Percentiles rank a stretch among this genome's conserved stretches.
Conservation (phyloP, 768 basidiomycete species). For the Mycena leptocephala region DNA sequence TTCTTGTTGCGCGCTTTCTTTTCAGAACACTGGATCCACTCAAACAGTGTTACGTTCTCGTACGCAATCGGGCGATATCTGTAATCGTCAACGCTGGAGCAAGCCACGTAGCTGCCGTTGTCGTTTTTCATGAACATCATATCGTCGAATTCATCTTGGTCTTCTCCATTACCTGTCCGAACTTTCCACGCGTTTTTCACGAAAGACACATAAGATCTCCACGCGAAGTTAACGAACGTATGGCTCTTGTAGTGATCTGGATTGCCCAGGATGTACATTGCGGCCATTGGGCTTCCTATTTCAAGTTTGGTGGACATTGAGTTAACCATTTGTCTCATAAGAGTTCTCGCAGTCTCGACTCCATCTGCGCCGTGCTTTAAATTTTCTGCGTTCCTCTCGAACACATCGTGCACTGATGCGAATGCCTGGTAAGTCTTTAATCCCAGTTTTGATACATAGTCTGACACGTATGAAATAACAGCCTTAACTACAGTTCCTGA, state of each 20-base stretch:
- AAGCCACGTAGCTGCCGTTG: background rate
- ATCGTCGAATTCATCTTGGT: background rate
- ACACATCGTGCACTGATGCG: background rate
- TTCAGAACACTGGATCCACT: background rate
- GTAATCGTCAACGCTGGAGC: background rate
- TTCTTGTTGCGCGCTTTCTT: background rate
- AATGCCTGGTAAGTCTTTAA: background rate
- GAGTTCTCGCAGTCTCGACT: background rate
- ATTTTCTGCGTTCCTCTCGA: slow-evolving; percentile 27
- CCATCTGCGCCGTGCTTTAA: background rate
- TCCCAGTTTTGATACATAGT: too few relatives aligned
- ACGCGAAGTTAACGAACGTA: background rate
- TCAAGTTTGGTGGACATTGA: too few relatives aligned
- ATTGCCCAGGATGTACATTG: background rate
- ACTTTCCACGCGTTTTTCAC: too few relatives aligned
- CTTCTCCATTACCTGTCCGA: too few relatives aligned
- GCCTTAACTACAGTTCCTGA: background rate
- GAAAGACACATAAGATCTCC: background rate
- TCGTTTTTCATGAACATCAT: background rate
- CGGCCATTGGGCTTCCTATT: too few relatives aligned
- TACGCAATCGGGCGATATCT: background rate
- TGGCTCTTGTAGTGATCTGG: background rate
- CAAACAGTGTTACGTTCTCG: too few relatives aligned
- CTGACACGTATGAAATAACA: background rate
- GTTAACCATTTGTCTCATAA: too few relatives aligned